These are phyloP conservation scores for Acanthamoeba triangularis DNA, from an alignment of 208 protist genomes.

Conservation along the genomic window DNA sequence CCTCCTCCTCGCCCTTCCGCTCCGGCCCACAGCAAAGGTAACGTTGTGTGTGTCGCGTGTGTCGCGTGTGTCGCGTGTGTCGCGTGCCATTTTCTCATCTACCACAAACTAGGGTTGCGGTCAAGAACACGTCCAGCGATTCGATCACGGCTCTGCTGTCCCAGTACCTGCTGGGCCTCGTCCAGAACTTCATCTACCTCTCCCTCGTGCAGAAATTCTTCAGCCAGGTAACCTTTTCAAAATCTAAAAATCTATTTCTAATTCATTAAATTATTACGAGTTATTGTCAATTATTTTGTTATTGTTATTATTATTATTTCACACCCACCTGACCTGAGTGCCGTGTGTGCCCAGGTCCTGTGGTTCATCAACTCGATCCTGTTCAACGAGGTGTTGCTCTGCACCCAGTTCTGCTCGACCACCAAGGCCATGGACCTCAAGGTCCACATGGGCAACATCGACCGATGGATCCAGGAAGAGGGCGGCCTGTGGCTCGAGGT, in stretches of 20 bases:
- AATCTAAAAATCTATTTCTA: too few relatives aligned
- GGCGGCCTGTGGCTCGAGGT: conserved; percentile 69
- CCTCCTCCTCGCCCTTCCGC: not conserved
- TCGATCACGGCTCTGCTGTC: not conserved
- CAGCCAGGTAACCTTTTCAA: not conserved
- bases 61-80: too few relatives aligned
- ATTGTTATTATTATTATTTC: too few relatives aligned
- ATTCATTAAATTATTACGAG: too few relatives aligned
- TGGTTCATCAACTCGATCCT: conserved; percentile 73
- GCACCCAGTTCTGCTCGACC: conserved; percentile 4
- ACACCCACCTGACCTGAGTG: too few relatives aligned
- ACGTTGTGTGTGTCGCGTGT: too few relatives aligned
- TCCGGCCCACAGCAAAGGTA: not conserved
- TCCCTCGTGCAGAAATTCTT: conserved; percentile 60
- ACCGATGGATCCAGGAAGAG: conserved; percentile 60
- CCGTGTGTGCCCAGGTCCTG: not conserved
- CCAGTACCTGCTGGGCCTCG: conserved; percentile 2
- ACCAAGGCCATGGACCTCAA: conserved; percentile 66
- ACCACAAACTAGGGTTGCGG: not conserved
- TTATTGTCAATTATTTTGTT: too few relatives aligned
- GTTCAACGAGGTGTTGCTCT: conserved; percentile 72
- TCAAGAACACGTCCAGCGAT: conserved; percentile 9
- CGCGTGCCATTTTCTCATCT: not conserved
- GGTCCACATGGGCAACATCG: conserved; percentile 51
- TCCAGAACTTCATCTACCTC: conserved; percentile 42